Conservation (phyloP, 148 eudicot genomes). For the Rhododendron griersonianum region DNA sequence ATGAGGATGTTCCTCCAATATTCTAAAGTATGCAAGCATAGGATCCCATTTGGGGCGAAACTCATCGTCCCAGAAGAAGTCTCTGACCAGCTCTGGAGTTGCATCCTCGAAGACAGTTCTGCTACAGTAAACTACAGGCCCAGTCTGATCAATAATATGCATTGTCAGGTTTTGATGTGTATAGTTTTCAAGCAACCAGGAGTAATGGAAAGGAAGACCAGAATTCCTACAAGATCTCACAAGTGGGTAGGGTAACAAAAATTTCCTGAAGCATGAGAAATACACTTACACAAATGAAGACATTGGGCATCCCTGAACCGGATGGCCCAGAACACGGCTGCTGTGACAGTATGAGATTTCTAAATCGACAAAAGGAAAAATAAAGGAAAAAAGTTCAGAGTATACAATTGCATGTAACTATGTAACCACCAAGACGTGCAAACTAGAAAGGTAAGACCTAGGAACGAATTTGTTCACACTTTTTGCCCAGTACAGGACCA, state of each 20-base stretch:
- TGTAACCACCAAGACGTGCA: not conserved
- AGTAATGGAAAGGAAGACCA: not conserved
- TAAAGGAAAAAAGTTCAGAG: not conserved
- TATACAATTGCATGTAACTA: not conserved
- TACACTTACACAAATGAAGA: not conserved
- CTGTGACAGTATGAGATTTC: not conserved
- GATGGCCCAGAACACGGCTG: not conserved
- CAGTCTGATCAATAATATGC: constrained; percentile 41
- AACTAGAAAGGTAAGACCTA: not conserved
- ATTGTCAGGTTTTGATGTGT: not conserved
- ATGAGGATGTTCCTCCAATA: constrained; percentile 65
- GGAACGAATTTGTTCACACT: not conserved
- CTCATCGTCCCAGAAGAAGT: constrained; percentile 98
- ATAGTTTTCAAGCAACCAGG: constrained; percentile 4
- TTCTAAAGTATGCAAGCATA: constrained; percentile 76
- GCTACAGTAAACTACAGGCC: constrained; percentile 71
- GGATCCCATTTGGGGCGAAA: constrained; percentile 95
- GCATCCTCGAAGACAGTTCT: constrained; percentile 91
- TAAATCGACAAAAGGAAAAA: not conserved
- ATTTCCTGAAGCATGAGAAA: not conserved
- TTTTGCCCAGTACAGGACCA: not conserved
- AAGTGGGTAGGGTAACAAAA: not conserved
- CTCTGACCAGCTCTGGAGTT: constrained; percentile 83
- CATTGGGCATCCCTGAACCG: not conserved
- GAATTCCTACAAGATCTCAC: not conserved